Conservation (phyloP, 306 rosid species). For the Sesbania bispinosa region DNA sequence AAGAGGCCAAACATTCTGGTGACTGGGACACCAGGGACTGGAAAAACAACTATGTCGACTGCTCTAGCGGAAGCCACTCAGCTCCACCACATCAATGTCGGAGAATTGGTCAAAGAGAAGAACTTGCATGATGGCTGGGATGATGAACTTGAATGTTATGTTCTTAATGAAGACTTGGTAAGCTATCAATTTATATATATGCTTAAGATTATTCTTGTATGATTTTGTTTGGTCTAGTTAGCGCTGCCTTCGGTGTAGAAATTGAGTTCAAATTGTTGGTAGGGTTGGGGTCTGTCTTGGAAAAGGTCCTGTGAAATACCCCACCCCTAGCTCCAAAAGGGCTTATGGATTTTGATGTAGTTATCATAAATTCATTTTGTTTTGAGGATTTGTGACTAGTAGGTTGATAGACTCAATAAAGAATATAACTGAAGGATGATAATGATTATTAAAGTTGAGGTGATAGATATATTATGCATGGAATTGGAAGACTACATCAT, state of each 20-base stretch:
- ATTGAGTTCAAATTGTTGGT: background rate
- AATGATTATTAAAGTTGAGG: background rate
- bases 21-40: slow-evolving; percentile 93
- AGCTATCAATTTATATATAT: background rate
- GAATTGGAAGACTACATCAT: too few species aligned
- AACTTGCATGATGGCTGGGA: slow-evolving; percentile 94
- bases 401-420: background rate
- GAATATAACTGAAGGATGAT: background rate
- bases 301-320: background rate
- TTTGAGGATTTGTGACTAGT: background rate
- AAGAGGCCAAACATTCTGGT: slow-evolving; percentile 72
- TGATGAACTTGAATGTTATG: slow-evolving; percentile 59
- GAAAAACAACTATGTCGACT: slow-evolving; percentile 68
- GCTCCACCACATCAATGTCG: slow-evolving; percentile 63
- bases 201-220: background rate
- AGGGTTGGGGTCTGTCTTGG: background rate
- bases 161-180: slow-evolving; percentile 85
- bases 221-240: background rate
- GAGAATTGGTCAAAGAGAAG: slow-evolving; percentile 78
- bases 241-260: background rate
- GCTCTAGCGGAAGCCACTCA: slow-evolving; percentile 68
- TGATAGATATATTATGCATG: background rate
- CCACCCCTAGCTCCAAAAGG: background rate
- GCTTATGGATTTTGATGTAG: background rate
- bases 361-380: background rate